Evolutionary conservation across 148 eudicot species (phyloP).

Genomic region (Nepenthes gracilis): DNA sequence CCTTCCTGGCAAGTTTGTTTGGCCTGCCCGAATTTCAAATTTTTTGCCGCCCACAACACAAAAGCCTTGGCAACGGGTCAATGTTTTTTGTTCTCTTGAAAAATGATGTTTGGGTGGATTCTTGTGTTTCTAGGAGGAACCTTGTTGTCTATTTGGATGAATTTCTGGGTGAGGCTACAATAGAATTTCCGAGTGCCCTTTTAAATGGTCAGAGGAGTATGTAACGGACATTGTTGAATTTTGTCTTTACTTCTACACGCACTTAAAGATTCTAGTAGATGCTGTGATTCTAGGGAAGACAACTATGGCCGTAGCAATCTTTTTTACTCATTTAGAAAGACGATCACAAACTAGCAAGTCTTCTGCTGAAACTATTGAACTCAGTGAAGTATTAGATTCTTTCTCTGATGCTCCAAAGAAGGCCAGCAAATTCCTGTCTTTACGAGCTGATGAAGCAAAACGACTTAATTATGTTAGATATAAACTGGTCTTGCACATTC

Average conservation of each 20-base stretch:
- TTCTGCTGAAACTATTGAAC: constrained; percentile 29
- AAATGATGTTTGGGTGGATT: constrained; percentile 1
- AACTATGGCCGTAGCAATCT: constrained; percentile 90
- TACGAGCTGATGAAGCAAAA: constrained; percentile 42
- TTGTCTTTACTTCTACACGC: background rate
- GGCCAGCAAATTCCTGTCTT: constrained; percentile 44
- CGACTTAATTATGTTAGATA: constrained; percentile 6
- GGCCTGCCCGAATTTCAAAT: background rate
- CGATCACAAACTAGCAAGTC: constrained; percentile 23
- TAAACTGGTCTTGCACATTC: too few species aligned
- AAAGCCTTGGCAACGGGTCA: too few species aligned
- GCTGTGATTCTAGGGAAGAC: constrained; percentile 99
- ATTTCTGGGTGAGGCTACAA: constrained; percentile 4
- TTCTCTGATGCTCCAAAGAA: constrained; percentile 41
- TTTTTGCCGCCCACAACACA: too few species aligned
- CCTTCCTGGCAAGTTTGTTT: constrained; percentile 65
- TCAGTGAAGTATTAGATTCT: constrained; percentile 20
- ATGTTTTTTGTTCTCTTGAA: background rate
- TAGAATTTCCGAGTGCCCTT: too few species aligned
- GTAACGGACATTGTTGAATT: constrained; percentile 28
- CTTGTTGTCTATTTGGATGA: too few species aligned
- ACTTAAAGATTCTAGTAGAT: constrained; percentile 86
- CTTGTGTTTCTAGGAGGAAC: constrained; percentile 40
- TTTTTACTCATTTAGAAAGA: constrained; percentile 45
- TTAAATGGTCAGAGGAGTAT: constrained; percentile 48